phyloP scores from a whole-genome alignment of 2,329 filamentous ascomycete genomes.

The Epichloe scottii region DNA sequence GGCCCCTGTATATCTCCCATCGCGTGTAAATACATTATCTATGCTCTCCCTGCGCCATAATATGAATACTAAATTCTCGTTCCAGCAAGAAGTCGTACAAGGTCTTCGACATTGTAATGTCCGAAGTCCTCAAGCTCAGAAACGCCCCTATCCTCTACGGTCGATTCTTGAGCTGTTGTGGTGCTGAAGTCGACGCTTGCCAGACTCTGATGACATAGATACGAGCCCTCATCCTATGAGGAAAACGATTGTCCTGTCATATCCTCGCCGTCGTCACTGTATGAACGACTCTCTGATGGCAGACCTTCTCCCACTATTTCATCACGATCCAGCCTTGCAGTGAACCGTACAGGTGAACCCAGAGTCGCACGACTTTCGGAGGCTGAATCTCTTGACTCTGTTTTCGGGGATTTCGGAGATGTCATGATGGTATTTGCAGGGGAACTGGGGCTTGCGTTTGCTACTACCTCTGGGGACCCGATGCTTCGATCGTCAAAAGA shows the following conservation, averaged over 20 bases:
- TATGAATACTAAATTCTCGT: slow-evolving; percentile 8
- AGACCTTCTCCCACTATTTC: slow-evolving; percentile 4
- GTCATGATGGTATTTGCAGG: slow-evolving; percentile 20
- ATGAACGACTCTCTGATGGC: background rate
- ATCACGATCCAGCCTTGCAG: slow-evolving; percentile 3
- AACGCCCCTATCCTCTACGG: slow-evolving; percentile 1
- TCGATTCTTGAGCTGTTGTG: background rate
- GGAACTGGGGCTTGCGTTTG: slow-evolving; percentile 12
- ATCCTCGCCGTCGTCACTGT: background rate
- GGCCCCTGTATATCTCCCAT: background rate
- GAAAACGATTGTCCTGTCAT: background rate
- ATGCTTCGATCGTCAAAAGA: slow-evolving; percentile 20
- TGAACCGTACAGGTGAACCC: slow-evolving; percentile 5
- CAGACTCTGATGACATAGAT: slow-evolving; percentile 1
- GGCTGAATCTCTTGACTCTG: slow-evolving; percentile 12
- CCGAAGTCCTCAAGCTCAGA: slow-evolving; percentile 18
- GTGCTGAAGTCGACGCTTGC: slow-evolving; percentile 8
- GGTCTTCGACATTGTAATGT: slow-evolving; percentile 16
- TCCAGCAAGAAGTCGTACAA: slow-evolving; percentile 14
- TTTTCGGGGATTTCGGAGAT: slow-evolving; percentile 17
- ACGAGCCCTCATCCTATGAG: slow-evolving; percentile 5
- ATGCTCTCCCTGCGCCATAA: background rate
- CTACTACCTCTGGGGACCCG: slow-evolving; percentile 16
- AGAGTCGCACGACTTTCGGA: slow-evolving; percentile 7
- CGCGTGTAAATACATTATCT: slow-evolving; percentile 1